These are phyloP conservation scores for Amoeboaphelidium protococcarum DNA, from an alignment of 371 early-diverging fungal species.

Conservation along the genomic window DNA sequence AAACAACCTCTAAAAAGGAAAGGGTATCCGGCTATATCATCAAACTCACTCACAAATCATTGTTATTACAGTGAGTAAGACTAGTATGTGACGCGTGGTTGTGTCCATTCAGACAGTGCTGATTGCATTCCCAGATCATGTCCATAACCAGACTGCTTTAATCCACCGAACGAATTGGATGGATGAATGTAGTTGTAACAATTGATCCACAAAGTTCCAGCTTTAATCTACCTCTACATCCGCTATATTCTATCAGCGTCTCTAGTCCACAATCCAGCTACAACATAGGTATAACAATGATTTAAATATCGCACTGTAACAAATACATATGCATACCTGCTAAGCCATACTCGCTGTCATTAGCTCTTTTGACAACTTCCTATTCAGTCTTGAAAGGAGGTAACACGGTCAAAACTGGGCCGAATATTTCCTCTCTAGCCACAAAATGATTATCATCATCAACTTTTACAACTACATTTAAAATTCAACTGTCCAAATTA, in stretches of 20 bases:
- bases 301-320: no score
- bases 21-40: no score
- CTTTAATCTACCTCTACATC: neutral
- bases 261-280: neutral
- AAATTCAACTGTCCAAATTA: no score
- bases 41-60: no score
- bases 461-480: no score
- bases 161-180: neutral
- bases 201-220: neutral
- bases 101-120: no score
- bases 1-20: no score
- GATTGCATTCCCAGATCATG: constrained; percentile 16
- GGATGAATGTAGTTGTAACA: neutral
- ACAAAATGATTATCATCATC: neutral
- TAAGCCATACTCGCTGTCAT: neutral
- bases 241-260: neutral
- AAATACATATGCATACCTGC: no score
- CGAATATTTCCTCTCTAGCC: neutral
- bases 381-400: neutral
- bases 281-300: no score
- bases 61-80: no score
- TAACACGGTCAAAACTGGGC: neutral
- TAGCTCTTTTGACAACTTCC: neutral
- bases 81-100: no score
- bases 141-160: neutral